These are phyloP conservation scores for Actinomortierella ambigua DNA, from an alignment of 371 early-diverging fungal species.

Conservation along the genomic window DNA sequence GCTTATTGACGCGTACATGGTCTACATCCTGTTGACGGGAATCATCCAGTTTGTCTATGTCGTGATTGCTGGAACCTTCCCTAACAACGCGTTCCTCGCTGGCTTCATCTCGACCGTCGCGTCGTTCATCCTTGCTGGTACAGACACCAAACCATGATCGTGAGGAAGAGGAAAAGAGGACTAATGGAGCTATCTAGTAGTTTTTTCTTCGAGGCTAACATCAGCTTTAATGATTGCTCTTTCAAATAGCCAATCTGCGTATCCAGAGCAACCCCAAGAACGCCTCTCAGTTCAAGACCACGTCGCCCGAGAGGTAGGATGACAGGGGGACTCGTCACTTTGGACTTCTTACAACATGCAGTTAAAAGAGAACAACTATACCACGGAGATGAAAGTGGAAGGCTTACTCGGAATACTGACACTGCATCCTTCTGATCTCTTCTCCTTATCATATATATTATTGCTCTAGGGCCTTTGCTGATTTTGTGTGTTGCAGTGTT, in stretches of 20 bases:
- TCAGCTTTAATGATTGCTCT: neutral
- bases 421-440: neutral
- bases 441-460: neutral
- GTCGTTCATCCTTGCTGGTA: conserved; percentile 92
- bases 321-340: neutral
- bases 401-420: too few species aligned
- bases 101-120: conserved; percentile 94
- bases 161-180: neutral
- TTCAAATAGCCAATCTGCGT: conserved; percentile 57
- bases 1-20: conserved; percentile 92
- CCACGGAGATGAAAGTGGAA: too few species aligned
- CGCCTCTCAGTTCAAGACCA: conserved; percentile 51
- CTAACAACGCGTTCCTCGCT: conserved; percentile 97
- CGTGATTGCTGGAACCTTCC: conserved; percentile 84
- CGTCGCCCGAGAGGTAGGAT: conserved; percentile 62
- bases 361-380: conserved; percentile 5
- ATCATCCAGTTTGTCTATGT: conserved; percentile 90
- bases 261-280: conserved; percentile 79
- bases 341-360: conserved; percentile 1
- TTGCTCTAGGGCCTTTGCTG: conserved; percentile 70
- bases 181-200: neutral
- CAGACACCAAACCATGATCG: neutral
- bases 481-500: conserved; percentile 73
- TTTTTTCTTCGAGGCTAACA: conserved; percentile 5
- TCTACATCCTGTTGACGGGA: conserved; percentile 84